Evolutionary conservation across 768 basidiomycete species (phyloP), one percentile per base, ranked within the genome.

Genomic region (Collybia mongolica): DNA sequence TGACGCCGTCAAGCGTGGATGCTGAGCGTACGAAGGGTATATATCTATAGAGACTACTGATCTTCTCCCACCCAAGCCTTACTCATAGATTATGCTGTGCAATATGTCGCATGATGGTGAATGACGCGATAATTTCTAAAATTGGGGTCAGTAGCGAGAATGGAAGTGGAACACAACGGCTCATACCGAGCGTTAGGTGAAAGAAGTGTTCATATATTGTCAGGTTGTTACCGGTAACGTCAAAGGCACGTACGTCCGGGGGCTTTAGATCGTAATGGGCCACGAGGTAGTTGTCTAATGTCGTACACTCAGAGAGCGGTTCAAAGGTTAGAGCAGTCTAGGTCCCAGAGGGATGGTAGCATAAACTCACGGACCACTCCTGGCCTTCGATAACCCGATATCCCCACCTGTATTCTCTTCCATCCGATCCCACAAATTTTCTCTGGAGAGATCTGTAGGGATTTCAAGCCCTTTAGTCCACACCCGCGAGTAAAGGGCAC

Each of bases 281-380:
- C 19, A 86, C 79, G 28, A 85, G 50, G 41, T 71, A 68, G 60
- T 82, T 76, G 29, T 81, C 79, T 29, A 72, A 71, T 3, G 68
- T 73, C 39, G 79, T 72, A 53, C 84, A 86, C 85, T 87, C 20
- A 28, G 44, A 7, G 17, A 38, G 36, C 8, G 2, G 22, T 15
- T 22, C 12, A 39, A 39, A 39, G 15, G 11, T 47, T 15, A 47
- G 46, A 28, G 37, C 11, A 15, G 7, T 26, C 5, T 39, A 9
- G 35, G 19, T 9, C 17, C 19, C 22, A 9, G 12, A 9, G 5
- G 17, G 36, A 20, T 11, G 15, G 2, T 39, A 26, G 18, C 26
- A 39, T 39, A n/a, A 18, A 76, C 88, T 62, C 64, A 90, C 88
- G 62, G 86, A 74, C 88, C 88, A 90, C 67, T 89, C 86, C 51